These are phyloP conservation scores for Antitrichia curtipendula DNA, from an alignment of 225 moss, liverwort and hornwort genomes.

Conservation along the genomic window DNA sequence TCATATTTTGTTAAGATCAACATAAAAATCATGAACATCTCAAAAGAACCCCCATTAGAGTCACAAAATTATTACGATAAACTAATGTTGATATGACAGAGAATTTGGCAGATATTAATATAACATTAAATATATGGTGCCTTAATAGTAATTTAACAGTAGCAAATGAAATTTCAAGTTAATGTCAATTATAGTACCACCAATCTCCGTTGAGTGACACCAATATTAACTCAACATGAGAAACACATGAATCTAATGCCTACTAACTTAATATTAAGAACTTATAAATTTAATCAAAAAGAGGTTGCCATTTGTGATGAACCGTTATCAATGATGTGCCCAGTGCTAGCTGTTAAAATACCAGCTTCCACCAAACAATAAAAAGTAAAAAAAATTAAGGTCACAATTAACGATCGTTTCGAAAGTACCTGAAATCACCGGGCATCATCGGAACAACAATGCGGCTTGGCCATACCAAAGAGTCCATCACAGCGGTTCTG, in stretches of 20 bases:
- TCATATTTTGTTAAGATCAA: background rate
- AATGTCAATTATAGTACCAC: background rate
- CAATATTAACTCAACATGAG: background rate
- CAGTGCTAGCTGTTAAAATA: background rate
- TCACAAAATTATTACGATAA: background rate
- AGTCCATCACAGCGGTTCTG: slow-evolving; percentile 61
- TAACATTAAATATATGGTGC: too few relatives aligned
- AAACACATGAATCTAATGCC: background rate
- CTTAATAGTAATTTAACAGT: too few relatives aligned
- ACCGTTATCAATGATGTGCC: background rate
- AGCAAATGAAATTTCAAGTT: background rate
- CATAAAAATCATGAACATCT: background rate
- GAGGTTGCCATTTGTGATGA: background rate
- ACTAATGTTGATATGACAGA: background rate
- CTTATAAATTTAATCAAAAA: background rate
- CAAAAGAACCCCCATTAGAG: background rate
- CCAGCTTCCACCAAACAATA: background rate
- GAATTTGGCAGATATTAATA: background rate
- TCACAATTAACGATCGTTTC: background rate
- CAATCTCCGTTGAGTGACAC: background rate
- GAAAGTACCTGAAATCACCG: slow-evolving; percentile 70
- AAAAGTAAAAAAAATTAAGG: background rate
- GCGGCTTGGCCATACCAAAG: slow-evolving; percentile 88
- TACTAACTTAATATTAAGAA: background rate
- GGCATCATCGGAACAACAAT: slow-evolving; percentile 79